Evolutionary conservation across 208 protist genomes (phyloP).

Genomic region (Wallacemonas sp.): DNA sequence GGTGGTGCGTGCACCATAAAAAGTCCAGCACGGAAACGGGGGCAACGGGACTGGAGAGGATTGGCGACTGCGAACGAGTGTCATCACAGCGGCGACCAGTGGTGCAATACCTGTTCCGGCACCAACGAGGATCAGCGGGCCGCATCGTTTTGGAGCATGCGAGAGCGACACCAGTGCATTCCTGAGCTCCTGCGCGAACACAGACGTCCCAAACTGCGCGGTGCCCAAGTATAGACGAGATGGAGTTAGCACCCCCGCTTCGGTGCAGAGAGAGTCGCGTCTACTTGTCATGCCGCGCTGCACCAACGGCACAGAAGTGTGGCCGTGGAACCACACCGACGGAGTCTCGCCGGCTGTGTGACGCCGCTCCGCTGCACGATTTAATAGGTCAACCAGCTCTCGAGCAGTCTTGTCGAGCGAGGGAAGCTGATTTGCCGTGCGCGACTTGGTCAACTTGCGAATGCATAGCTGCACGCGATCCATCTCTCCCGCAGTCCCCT

Average conservation of each 20-base stretch:
- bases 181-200: slow-evolving; percentile 52
- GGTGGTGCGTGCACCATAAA: slow-evolving; percentile 66
- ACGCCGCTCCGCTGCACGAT: slow-evolving; percentile 15
- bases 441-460: slow-evolving; percentile 26
- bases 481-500: not conserved
- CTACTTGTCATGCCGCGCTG: not conserved
- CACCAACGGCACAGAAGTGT: slow-evolving; percentile 3
- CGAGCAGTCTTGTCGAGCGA: slow-evolving; percentile 6
- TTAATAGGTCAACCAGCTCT: slow-evolving; percentile 22
- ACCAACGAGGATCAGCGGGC: slow-evolving; percentile 59
- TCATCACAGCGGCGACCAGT: slow-evolving; percentile 66
- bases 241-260: slow-evolving; percentile 17
- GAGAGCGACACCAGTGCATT: slow-evolving; percentile 17
- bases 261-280: not conserved
- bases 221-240: slow-evolving; percentile 52
- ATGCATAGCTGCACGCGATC: slow-evolving; percentile 38
- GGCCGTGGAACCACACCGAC: not conserved
- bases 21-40: slow-evolving; percentile 57
- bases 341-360: not conserved
- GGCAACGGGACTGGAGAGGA: not conserved
- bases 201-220: slow-evolving; percentile 56
- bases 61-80: slow-evolving; percentile 38
- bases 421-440: slow-evolving; percentile 12
- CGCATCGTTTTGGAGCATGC: not conserved
- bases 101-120: slow-evolving; percentile 84